Evolutionary conservation across 2,329 filamentous ascomycete species (phyloP), one percentile per base, ranked within the genome.

Genomic region (Aspergillus persii): DNA sequence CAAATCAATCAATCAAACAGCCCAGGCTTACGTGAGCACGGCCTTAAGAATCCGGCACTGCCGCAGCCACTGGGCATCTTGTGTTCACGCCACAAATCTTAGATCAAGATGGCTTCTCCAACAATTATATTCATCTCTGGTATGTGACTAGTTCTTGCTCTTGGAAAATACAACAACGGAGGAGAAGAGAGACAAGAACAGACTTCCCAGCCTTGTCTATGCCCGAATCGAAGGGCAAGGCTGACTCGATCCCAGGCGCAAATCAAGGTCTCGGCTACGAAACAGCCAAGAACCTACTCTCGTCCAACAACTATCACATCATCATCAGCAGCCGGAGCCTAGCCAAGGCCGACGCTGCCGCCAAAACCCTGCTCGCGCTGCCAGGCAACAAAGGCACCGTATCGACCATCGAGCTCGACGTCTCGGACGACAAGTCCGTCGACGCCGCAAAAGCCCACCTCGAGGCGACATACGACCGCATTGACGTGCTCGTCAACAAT

Each of bases 391-490:
- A 60, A 39, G 56, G 58, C 49, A 50, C 53, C 2, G 55, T 59
- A 1, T 57, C 62, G 5, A 36, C 48, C 7, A 23, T 67, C n/a
- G 65, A 71, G 6, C 74, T 83, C 15, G 81, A 81, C 12, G 81
- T 82, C n/a, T 77, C 82, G 5, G 80, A 79, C 3, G 79, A 79
- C 63, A 76, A 75, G 60, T 82, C 64, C 7, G 61, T 79, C 58
- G 80, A 86, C 66, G 78, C 84, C 33, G 79, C 81, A 36, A 81
- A 81, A 8, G 84, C 86, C 63, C 80, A 80, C 57, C 79, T 83
- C 26, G 81, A 82, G 5, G 71, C 77, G 56, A 84, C 83, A 62
- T 84, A 85, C 64, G 86, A 63, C 47, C 62, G 63, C 2, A 58
- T 69, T 2, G 63, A 69, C 52, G 59, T 69, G 48, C 54, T 66